Evolutionary conservation across 208 protist genomes (phyloP).

Genomic region (Leishmania tropica): DNA sequence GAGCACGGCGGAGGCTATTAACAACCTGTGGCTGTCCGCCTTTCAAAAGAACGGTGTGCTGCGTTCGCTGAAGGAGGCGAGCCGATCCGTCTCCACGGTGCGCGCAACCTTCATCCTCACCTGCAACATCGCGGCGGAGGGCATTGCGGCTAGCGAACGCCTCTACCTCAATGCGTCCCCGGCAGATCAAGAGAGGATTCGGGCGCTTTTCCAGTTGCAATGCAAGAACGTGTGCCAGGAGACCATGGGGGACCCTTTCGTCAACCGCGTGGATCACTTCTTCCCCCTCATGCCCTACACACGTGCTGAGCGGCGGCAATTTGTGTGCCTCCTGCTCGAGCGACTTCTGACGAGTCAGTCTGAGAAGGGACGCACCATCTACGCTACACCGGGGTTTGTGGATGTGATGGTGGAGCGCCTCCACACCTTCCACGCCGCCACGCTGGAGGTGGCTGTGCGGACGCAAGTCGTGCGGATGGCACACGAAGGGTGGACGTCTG

Average conservation of each 20-base stretch:
- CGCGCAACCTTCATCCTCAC: slow-evolving; percentile 82
- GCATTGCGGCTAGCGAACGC: slow-evolving; percentile 38
- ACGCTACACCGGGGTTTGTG: slow-evolving; percentile 66
- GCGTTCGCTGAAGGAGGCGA: slow-evolving; percentile 79
- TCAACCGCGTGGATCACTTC: slow-evolving; percentile 86
- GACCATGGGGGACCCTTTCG: slow-evolving; percentile 77
- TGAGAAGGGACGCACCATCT: slow-evolving; percentile 40
- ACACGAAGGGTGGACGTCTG: slow-evolving; percentile 32
- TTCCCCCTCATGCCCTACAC: slow-evolving; percentile 86
- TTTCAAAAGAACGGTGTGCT: slow-evolving; percentile 88
- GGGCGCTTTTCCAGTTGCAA: slow-evolving; percentile 39
- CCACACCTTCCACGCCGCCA: slow-evolving; percentile 74
- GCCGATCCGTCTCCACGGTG: slow-evolving; percentile 73
- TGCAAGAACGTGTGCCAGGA: slow-evolving; percentile 57
- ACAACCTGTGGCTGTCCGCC: slow-evolving; percentile 88
- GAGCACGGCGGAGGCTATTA: slow-evolving; percentile 73
- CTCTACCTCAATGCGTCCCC: slow-evolving; percentile 43
- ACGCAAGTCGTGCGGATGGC: slow-evolving; percentile 65
- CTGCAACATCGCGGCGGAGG: slow-evolving; percentile 72
- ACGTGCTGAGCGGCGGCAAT: slow-evolving; percentile 48
- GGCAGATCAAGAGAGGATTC: slow-evolving; percentile 46
- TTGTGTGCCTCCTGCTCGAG: slow-evolving; percentile 73
- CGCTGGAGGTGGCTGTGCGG: slow-evolving; percentile 69
- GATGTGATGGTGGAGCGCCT: slow-evolving; percentile 43
- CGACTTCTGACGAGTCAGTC: slow-evolving; percentile 55